Evolutionary conservation across 1,284 basidiomycete species (phyloP), one percentile per base, ranked within the genome.

Genomic region (Trametes polyzona): DNA sequence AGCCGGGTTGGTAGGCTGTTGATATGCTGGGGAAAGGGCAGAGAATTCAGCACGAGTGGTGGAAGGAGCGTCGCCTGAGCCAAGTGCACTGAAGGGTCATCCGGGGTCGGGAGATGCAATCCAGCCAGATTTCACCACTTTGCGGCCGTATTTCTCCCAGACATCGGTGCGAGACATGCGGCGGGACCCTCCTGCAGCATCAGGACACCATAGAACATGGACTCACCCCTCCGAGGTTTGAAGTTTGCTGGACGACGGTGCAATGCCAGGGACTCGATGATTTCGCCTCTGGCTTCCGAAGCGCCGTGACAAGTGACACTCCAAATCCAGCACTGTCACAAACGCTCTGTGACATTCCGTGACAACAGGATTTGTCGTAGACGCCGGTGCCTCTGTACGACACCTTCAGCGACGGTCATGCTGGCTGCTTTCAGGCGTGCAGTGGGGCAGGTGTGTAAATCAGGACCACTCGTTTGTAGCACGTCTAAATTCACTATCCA

Each of bases 141-240:
- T 26, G 24, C n/a, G 19, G 17, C 17, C 33, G 35, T 2, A 6
- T 67, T 64, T 67, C 46, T 41, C 57, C 47, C 53, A 43, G 24
- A 56, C 2, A 47, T 23, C n/a, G 42, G 27, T 11, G 33, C 51
- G 6, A 17, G 7, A 49, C 12, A 16, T 30, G 24, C 30, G 16
- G 11, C 39, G 44, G 29, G 17, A 44, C 37, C 47, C 40, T 47
- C 41, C 40, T 47, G 50, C 17, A 52, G 57, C 63, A 59, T 52
- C 46, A 55, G 33, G 40, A 46, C 52, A 41, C 27, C 23, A 37
- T 27, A 64, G 58, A 42, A 55, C 53, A 58, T 66, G 57, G 37
- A 76, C 77, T 77, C 67, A 80, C 80, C 70, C 72, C 73, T 72
- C 70, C 71, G 66, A 63, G 66, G 60, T 70, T 74, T 69, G 62